Percentiles rank a stretch among this genome's conserved stretches.
Evolutionary conservation across 805 yeast genomes (phyloP).

Genomic region (Hemisphaericaspora nanyangensis): DNA sequence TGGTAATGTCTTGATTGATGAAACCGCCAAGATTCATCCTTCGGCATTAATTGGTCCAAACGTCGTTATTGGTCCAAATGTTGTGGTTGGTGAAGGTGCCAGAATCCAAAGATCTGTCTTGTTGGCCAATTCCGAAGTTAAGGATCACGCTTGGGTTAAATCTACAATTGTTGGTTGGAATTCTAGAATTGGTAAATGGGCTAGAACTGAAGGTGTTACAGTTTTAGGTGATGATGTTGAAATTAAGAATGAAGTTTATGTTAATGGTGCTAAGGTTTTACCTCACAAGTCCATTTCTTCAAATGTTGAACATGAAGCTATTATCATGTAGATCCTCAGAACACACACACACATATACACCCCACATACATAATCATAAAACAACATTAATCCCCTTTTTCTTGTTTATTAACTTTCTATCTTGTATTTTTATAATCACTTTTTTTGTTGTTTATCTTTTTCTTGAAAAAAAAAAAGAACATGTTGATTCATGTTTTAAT

Average conservation of each 20-base stretch:
- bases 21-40: slow-evolving; percentile 89
- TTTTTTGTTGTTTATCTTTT: background rate
- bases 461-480: background rate
- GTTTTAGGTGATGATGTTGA: slow-evolving; percentile 99
- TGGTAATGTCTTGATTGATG: slow-evolving; percentile 92
- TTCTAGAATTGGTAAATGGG: slow-evolving; percentile 98
- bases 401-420: background rate
- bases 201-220: slow-evolving; percentile 95
- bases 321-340: slow-evolving; percentile 77
- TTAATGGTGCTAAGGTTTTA: slow-evolving; percentile 98
- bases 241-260: slow-evolving; percentile 96
- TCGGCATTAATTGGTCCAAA: slow-evolving; percentile 97
- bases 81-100: slow-evolving; percentile 95
- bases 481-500: background rate
- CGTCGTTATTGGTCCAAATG: slow-evolving; percentile 96
- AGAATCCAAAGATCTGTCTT: slow-evolving; percentile 95
- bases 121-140: slow-evolving; percentile 83
- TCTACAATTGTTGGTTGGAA: slow-evolving; percentile 99
- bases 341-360: background rate
- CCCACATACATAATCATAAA: background rate
- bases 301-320: slow-evolving; percentile 96
- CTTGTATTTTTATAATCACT: slow-evolving; percentile 2
- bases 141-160: slow-evolving; percentile 97
- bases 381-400: too few relatives aligned
- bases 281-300: slow-evolving; percentile 97